Conservation (phyloP, 2,329 filamentous ascomycete genomes). For the Parastagonospora avenae region DNA sequence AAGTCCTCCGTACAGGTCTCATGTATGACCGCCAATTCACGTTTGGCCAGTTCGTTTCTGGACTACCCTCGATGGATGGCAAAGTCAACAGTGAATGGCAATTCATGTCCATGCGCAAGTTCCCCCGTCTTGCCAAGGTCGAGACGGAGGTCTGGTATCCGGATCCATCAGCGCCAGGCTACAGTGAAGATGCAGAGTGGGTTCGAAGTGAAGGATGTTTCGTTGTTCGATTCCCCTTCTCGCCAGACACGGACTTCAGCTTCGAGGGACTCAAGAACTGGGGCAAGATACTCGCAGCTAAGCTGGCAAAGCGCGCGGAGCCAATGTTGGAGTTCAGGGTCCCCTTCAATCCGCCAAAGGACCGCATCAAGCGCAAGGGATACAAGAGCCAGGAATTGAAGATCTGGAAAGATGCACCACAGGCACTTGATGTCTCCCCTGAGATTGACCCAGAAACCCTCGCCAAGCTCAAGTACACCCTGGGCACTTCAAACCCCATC, state of each 20-base stretch:
- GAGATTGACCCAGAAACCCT: constrained; percentile 61
- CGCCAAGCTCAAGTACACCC: constrained; percentile 65
- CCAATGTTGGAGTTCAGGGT: constrained; percentile 70
- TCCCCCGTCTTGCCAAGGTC: constrained; percentile 73
- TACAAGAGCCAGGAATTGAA: constrained; percentile 67
- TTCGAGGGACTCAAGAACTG: constrained; percentile 39
- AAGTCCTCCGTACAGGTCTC: constrained; percentile 70
- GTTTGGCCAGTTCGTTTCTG: constrained; percentile 68
- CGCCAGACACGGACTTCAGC: constrained; percentile 42
- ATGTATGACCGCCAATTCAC: constrained; percentile 82
- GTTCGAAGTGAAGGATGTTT: constrained; percentile 64
- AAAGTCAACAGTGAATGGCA: constrained; percentile 61
- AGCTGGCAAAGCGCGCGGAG: constrained; percentile 48
- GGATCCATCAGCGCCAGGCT: constrained; percentile 61
- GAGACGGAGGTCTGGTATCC: constrained; percentile 71
- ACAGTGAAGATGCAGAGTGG: constrained; percentile 55
- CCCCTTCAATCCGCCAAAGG: constrained; percentile 65
- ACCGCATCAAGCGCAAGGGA: constrained; percentile 62
- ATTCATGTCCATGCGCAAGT: constrained; percentile 72
- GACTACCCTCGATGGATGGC: constrained; percentile 51
- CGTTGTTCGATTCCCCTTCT: constrained; percentile 67
- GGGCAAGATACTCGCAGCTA: constrained; percentile 42
- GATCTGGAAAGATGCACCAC: constrained; percentile 67
- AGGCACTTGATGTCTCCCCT: constrained; percentile 52
- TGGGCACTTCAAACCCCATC: constrained; percentile 70